Conservation (phyloP, 345 rosid genomes). For the Geranium brycei region DNA sequence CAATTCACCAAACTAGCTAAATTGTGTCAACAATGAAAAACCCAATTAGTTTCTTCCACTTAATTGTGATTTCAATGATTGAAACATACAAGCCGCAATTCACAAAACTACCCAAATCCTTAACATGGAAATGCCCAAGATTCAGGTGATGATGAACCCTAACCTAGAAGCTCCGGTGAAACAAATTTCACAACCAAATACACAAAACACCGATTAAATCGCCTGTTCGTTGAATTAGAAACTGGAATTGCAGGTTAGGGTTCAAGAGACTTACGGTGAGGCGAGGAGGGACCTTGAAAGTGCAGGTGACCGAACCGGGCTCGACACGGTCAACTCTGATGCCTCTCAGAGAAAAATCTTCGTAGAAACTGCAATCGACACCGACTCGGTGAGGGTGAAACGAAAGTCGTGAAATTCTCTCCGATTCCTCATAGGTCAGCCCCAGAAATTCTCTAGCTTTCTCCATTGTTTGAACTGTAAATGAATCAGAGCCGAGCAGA, state of each 20-base stretch:
- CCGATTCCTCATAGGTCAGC: conserved; percentile 33
- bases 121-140: not conserved
- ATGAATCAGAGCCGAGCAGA: not conserved
- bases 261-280: conserved; percentile 39
- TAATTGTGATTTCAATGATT: not conserved
- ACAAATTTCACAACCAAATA: not conserved
- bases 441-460: conserved; percentile 35
- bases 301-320: conserved; percentile 53
- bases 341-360: conserved; percentile 49
- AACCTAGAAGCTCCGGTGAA: not conserved
- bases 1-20: too few species aligned
- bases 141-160: not conserved
- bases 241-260: not conserved
- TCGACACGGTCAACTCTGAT: conserved; percentile 67
- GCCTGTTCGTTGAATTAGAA: not conserved
- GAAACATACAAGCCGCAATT: not conserved
- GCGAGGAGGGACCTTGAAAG: conserved; percentile 79
- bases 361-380: conserved; percentile 41
- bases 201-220: not conserved
- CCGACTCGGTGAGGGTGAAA: conserved; percentile 28
- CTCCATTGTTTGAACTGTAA: conserved; percentile 28
- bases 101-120: not conserved
- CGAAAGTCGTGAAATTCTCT: conserved; percentile 31
- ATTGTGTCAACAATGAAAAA: not conserved
- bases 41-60: not conserved